Percentiles rank a stretch among this genome's conserved stretches.
These are phyloP conservation scores for Ascochyta clinopodiicola DNA, from an alignment of 2,329 filamentous ascomycete species.

Conservation along the genomic window DNA sequence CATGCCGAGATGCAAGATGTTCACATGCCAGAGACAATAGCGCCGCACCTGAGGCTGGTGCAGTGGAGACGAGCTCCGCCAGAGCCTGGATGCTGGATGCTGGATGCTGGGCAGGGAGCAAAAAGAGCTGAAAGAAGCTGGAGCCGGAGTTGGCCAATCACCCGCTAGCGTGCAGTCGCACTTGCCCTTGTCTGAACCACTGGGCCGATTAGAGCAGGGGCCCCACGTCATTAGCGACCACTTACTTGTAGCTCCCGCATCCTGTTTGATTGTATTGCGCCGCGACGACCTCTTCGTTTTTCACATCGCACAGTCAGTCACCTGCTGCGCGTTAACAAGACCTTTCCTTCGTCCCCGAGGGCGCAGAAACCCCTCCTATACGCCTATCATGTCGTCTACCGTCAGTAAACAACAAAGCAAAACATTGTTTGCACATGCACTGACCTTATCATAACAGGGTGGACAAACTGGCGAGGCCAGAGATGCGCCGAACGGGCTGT, in stretches of 20 bases:
- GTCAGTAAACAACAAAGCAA: constrained; percentile 17
- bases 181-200: constrained; percentile 15
- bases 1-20: constrained; percentile 17
- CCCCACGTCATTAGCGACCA: constrained; percentile 26
- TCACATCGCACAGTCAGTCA: constrained; percentile 12
- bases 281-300: constrained; percentile 17
- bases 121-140: constrained; percentile 9
- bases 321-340: constrained; percentile 8
- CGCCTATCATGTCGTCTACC: constrained; percentile 32
- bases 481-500: constrained; percentile 56
- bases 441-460: constrained; percentile 21
- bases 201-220: constrained; percentile 23
- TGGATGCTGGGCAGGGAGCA: background rate
- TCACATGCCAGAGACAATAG: constrained; percentile 8
- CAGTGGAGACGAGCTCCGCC: constrained; percentile 3
- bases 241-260: constrained; percentile 28
- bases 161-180: constrained; percentile 5
- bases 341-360: constrained; percentile 10
- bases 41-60: constrained; percentile 24
- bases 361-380: constrained; percentile 12
- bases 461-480: constrained; percentile 32
- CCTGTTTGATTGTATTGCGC: constrained; percentile 28
- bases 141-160: constrained; percentile 10
- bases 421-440: constrained; percentile 1
- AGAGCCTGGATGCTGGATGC: constrained; percentile 26